Conservation (phyloP, 768 basidiomycete species). For the Hortiboletus campestris region DNA sequence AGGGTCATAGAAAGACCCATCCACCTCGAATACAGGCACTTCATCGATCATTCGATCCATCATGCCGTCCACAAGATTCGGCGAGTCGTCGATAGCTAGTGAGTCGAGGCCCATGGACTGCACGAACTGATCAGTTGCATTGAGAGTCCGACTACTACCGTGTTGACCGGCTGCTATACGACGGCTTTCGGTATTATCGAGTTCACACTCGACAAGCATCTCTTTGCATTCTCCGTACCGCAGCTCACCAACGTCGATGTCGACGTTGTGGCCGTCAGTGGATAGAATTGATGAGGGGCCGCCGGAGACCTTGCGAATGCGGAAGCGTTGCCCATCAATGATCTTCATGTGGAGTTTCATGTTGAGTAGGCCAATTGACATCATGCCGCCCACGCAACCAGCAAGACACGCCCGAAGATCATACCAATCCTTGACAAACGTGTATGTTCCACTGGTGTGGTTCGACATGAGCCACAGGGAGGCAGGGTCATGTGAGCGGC, state of each 20-base stretch:
- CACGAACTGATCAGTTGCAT: slow-evolving; percentile 88
- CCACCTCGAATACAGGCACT: slow-evolving; percentile 93
- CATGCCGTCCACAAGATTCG: slow-evolving; percentile 84
- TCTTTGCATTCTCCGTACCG: slow-evolving; percentile 97
- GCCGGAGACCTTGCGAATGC: slow-evolving; percentile 92
- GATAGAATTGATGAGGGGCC: slow-evolving; percentile 84
- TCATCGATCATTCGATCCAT: slow-evolving; percentile 98
- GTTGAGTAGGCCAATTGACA: slow-evolving; percentile 88
- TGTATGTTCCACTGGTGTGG: slow-evolving; percentile 96
- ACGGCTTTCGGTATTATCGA: slow-evolving; percentile 66
- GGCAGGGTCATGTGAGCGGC: slow-evolving; percentile 94
- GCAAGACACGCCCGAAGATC: slow-evolving; percentile 90
- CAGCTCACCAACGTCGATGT: slow-evolving; percentile 92
- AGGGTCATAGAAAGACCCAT: slow-evolving; percentile 94
- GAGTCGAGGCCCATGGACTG: slow-evolving; percentile 81
- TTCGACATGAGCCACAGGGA: slow-evolving; percentile 99
- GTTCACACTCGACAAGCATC: slow-evolving; percentile 90
- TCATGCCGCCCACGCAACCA: slow-evolving; percentile 94
- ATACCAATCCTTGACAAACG: slow-evolving; percentile 98
- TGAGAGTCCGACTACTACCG: slow-evolving; percentile 40
- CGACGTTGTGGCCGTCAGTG: slow-evolving; percentile 91
- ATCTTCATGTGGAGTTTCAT: slow-evolving; percentile 97
- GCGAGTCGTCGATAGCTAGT: slow-evolving; percentile 62
- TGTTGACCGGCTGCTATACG: slow-evolving; percentile 12
- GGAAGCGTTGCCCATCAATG: slow-evolving; percentile 86